These are phyloP conservation scores for Trichophyton rubrum DNA, from an alignment of 2,329 filamentous ascomycete genomes.

Conservation along the genomic window DNA sequence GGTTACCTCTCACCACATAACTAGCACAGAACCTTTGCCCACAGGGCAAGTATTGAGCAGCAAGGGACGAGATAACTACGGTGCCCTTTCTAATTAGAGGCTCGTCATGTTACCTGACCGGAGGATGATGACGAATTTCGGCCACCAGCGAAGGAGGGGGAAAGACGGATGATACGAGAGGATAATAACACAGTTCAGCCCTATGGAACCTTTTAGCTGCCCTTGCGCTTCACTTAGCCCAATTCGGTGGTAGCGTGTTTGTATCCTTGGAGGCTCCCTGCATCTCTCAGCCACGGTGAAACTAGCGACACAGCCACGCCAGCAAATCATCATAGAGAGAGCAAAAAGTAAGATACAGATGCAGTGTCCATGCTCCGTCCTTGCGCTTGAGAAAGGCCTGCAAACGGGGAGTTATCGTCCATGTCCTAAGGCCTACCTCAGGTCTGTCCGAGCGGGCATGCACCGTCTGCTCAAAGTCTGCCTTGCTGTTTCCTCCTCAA, in stretches of 20 bases:
- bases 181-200: neutral
- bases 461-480: neutral
- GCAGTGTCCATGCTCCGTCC: neutral
- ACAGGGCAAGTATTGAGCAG: neutral
- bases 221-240: conserved; percentile 3
- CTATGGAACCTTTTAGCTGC: neutral
- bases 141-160: neutral
- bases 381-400: neutral
- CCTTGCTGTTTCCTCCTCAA: neutral
- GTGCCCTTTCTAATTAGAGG: neutral
- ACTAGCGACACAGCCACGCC: neutral
- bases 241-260: neutral
- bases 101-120: neutral
- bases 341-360: neutral
- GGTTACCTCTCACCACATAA: too few relatives aligned
- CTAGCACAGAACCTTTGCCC: too few relatives aligned
- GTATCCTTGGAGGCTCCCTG: neutral
- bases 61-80: neutral
- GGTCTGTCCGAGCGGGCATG: neutral
- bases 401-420: neutral
- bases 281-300: neutral
- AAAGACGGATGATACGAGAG: neutral
- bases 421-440: neutral
- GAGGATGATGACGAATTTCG: neutral
- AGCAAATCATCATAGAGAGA: neutral